A percentile compares a stretch with the other conserved stretches of the same genome.
Evolutionary conservation across 2,329 filamentous ascomycete species (phyloP).

Genomic region (Helotiales sp.): DNA sequence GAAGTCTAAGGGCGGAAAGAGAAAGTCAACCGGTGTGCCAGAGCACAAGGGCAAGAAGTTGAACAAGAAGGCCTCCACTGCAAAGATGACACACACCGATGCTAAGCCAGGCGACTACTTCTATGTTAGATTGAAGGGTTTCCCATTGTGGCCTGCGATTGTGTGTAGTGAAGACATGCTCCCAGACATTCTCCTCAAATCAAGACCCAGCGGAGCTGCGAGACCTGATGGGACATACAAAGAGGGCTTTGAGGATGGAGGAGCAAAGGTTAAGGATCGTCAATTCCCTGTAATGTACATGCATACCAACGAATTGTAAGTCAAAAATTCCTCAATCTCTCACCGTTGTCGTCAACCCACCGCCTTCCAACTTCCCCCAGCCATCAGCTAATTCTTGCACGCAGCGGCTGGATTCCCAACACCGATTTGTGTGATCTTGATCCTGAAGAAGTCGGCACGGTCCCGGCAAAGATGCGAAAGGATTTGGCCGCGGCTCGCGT

Average conservation of each 20-base stretch:
- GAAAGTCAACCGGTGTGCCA: conserved; percentile 74
- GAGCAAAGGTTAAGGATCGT: conserved; percentile 82
- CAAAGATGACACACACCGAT: conserved; percentile 72
- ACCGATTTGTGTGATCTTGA: conserved; percentile 80
- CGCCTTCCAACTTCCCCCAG: neutral
- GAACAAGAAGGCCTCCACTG: conserved; percentile 82
- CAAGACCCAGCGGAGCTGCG: conserved; percentile 82
- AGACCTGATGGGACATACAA: conserved; percentile 84
- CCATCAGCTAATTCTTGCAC: neutral
- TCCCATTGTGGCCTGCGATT: conserved; percentile 91
- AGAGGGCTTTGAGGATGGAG: conserved; percentile 85
- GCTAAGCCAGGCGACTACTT: conserved; percentile 91
- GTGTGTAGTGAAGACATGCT: conserved; percentile 96
- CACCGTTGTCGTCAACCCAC: neutral
- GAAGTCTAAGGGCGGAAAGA: conserved; percentile 52
- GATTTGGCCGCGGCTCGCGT: conserved; percentile 78
- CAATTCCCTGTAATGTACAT: conserved; percentile 96
- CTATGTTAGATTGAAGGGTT: conserved; percentile 92
- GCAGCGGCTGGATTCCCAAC: conserved; percentile 90
- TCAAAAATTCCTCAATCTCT: conserved; percentile 35
- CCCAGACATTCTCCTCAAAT: conserved; percentile 74
- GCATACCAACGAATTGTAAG: conserved; percentile 96
- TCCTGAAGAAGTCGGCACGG: conserved; percentile 69
- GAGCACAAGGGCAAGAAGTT: conserved; percentile 78
- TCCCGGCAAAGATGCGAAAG: conserved; percentile 79